phyloP scores from a whole-genome alignment of 2,329 filamentous ascomycete genomes.

The Trichoderma sp. region DNA sequence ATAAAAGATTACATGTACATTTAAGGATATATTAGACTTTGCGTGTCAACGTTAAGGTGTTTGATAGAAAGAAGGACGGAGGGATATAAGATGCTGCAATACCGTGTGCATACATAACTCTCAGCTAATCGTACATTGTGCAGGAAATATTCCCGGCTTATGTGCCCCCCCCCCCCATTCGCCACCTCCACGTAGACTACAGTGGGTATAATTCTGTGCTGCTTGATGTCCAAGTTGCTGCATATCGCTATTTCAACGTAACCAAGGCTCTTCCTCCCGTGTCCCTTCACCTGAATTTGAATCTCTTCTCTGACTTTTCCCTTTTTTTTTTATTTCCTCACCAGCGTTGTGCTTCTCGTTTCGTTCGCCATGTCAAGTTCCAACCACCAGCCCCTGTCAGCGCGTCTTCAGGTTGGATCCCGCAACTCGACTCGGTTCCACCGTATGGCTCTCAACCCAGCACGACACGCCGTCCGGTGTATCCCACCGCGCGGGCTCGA shows the following conservation, averaged over 20 bases:
- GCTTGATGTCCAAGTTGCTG: not conserved
- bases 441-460: constrained; percentile 42
- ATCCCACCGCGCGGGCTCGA: constrained; percentile 40
- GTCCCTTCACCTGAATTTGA: not conserved
- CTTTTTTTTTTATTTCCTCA: not conserved
- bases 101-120: not conserved
- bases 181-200: not conserved
- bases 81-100: not conserved
- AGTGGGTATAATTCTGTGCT: not conserved
- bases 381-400: not conserved
- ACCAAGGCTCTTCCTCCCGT: not conserved
- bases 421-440: constrained; percentile 31
- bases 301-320: not conserved
- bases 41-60: not conserved
- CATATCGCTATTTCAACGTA: not conserved
- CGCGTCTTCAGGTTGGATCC: not conserved
- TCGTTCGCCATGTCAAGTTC: not conserved
- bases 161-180: not conserved
- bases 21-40: not conserved
- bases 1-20: too few species aligned
- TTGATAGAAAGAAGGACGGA: not conserved
- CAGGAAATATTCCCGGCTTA: not conserved
- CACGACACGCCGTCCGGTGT: constrained; percentile 39
- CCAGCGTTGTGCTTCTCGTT: not conserved
- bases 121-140: not conserved